Conservation (phyloP, 768 basidiomycete genomes). For the Suillus luteus region DNA sequence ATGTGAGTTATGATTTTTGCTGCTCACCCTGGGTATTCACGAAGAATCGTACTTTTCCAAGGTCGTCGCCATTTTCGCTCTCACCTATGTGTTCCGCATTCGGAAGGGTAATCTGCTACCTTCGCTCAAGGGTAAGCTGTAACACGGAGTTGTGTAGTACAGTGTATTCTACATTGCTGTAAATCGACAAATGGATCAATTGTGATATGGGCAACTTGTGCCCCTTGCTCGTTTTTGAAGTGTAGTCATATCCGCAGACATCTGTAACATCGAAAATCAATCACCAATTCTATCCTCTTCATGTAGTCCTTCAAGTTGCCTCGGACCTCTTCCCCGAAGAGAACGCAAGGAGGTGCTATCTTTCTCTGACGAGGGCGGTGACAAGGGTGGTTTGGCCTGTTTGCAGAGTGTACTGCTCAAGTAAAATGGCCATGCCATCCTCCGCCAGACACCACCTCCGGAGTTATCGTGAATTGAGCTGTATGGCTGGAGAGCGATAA, state of each 20-base stretch:
- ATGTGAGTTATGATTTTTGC: constrained; percentile 34
- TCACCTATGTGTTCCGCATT: constrained; percentile 36
- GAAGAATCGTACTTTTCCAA: constrained; percentile 9
- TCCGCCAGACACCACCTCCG: constrained; percentile 12
- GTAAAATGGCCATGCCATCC: constrained; percentile 27
- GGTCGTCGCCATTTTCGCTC: constrained; percentile 31
- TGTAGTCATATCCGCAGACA: background rate
- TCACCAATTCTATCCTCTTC: background rate
- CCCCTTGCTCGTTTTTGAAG: background rate
- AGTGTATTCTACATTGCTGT: background rate
- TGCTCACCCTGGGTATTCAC: background rate
- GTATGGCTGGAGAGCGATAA: constrained; percentile 45
- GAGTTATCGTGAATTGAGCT: constrained; percentile 24
- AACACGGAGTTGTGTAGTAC: background rate
- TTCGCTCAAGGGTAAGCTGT: background rate
- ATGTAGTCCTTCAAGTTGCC: background rate
- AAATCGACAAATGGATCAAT: background rate
- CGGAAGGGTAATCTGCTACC: constrained; percentile 17
- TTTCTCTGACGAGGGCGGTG: too few species aligned
- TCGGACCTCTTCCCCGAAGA: rapidly evolving
- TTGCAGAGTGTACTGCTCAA: background rate
- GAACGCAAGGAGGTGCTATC: background rate
- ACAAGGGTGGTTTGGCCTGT: too few species aligned
- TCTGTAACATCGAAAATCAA: background rate
- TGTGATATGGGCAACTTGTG: background rate